Conservation (phyloP, 139 green algal species). For the Haematococcus lacustris region DNA sequence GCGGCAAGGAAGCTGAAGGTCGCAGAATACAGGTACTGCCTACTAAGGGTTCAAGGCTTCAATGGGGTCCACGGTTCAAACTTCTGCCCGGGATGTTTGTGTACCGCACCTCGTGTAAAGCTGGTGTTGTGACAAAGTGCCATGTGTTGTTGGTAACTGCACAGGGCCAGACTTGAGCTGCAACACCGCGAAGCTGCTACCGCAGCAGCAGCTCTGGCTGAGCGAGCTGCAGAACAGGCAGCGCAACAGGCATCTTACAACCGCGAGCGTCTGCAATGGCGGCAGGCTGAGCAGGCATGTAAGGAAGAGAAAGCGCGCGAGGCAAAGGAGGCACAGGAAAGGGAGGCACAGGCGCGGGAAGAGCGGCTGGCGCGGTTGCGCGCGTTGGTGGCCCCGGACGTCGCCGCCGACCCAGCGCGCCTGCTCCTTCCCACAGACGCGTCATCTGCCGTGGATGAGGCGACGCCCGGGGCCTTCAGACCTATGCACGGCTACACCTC, state of each 20-base stretch:
- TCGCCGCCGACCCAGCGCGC: conserved; percentile 9
- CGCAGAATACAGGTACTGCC: too few relatives aligned
- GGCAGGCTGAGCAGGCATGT: not conserved
- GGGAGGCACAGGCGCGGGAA: not conserved
- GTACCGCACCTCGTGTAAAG: too few relatives aligned
- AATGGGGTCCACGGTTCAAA: too few relatives aligned
- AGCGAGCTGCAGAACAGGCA: too few relatives aligned
- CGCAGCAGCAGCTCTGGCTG: too few relatives aligned
- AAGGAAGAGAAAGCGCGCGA: conserved; percentile 3
- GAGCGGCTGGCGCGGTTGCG: conserved; percentile 4
- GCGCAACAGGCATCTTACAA: not conserved
- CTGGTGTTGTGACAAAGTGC: too few relatives aligned
- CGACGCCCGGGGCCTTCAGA: conserved; percentile 15
- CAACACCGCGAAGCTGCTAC: too few relatives aligned
- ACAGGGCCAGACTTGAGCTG: too few relatives aligned
- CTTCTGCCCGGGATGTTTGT: too few relatives aligned
- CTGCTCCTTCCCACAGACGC: conserved; percentile 22
- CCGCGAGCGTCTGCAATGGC: conserved; percentile 3
- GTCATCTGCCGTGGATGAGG: not conserved
- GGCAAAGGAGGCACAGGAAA: not conserved
- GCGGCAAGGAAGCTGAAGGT: too few relatives aligned
- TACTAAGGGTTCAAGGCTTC: too few relatives aligned
- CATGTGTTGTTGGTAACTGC: too few relatives aligned
- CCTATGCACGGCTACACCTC: conserved; percentile 23
- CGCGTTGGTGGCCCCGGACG: not conserved